Base-by-base conservation (phyloP, 2,329 filamentous ascomycete genomes). In the Coniochaeta hoffmannii region DNA sequence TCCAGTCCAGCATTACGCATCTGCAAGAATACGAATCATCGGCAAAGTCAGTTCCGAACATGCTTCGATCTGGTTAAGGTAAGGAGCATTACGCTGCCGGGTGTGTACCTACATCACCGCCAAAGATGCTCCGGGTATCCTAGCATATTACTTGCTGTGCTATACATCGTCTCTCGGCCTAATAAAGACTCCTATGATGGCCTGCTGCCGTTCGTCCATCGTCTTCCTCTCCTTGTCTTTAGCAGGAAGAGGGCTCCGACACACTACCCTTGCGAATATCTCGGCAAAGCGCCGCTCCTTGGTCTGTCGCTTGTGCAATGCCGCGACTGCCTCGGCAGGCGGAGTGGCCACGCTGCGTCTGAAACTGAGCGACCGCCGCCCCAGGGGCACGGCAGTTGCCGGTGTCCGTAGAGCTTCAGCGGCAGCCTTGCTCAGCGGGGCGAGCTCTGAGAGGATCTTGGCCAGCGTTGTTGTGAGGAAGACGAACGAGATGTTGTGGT, bases 401-500 rank as follows among this genome's bases (percentile, higher is more conserved):
- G 26, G 49, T 62, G 61, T 46, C 57, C 61, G 59, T 58, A 76
- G 50, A 36, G 65, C 58, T 57, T 76, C 63, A 50, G 70, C 53
- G 52, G 75, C 71, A 0, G 67, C 65, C 17, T 69, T 70, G 12
- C 63, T 70, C 1, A 77, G 61, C 24, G 62, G 78, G 38, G 65
- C 68, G 6, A 84, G 68, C 55, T 84, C 81, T 0, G 72, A 67
- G 1, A 76, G 72, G 1, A 82, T 71, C 4, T 77, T 75, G 2
- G 76, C 72, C 1, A 97, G 77, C 71, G 91, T 92, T 9, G 89
- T 85, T 0, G 87, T 90, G 15, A 97, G 74, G 60, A 97, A 91
- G 2, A 96, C 88, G 65, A 97, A 96, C 0, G 88, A 88, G 55
- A 96, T 92, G 66, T 90, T 94, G 71, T 96, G 88, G 52, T 87